Evolutionary conservation across 2,329 filamentous ascomycete species (phyloP).

Genomic region (Fusarium sp.): DNA sequence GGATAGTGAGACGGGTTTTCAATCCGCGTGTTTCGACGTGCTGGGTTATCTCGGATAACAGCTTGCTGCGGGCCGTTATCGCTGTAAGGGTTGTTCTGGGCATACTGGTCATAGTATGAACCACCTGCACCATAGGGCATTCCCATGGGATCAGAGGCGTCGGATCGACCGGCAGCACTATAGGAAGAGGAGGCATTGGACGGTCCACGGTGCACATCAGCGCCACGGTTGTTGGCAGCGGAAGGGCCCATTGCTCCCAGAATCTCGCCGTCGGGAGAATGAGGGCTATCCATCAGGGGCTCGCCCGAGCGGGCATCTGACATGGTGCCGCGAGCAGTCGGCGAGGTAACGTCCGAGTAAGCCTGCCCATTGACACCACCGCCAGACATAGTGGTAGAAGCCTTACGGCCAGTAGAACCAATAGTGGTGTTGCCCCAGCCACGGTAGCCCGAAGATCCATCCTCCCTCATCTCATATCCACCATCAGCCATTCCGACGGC

Average conservation of each 20-base stretch:
- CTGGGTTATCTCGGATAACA: constrained; percentile 93
- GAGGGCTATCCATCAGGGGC: constrained; percentile 66
- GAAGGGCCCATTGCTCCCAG: constrained; percentile 86
- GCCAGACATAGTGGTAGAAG: constrained; percentile 88
- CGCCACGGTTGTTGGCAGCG: constrained; percentile 74
- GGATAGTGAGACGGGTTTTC: constrained; percentile 92
- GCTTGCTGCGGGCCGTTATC: constrained; percentile 66
- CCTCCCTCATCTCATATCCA: constrained; percentile 83
- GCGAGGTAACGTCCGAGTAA: constrained; percentile 83
- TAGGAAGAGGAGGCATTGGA: constrained; percentile 98
- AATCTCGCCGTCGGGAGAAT: constrained; percentile 82
- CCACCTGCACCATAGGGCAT: constrained; percentile 64
- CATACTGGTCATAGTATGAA: constrained; percentile 74
- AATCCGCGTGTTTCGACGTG: constrained; percentile 93
- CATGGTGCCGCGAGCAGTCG: constrained; percentile 70
- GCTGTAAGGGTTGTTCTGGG: constrained; percentile 69
- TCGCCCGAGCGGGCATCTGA: constrained; percentile 82
- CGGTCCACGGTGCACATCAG: constrained; percentile 86
- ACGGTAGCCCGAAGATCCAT: constrained; percentile 84
- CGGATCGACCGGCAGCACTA: constrained; percentile 84
- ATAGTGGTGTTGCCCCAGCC: constrained; percentile 90
- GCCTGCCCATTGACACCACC: constrained; percentile 75
- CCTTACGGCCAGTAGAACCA: constrained; percentile 82
- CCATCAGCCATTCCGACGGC: constrained; percentile 66
- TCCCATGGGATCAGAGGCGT: constrained; percentile 71